Evolutionary conservation across 805 yeast species (phyloP).

Genomic region (Cyberlindnera misumaiensis): DNA sequence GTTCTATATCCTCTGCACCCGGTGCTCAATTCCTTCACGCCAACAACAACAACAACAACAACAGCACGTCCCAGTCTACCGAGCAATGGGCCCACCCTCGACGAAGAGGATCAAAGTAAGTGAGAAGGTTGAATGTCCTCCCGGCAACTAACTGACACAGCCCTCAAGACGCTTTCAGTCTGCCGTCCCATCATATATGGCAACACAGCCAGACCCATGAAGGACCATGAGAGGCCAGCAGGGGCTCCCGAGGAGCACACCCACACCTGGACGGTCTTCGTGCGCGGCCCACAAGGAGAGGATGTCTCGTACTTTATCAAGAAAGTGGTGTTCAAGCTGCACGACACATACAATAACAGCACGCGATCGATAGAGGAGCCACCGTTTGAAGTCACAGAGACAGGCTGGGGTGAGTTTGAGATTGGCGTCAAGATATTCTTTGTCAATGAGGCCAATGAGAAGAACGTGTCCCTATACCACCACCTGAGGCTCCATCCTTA

Average conservation of each 20-base stretch:
- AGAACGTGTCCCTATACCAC: conserved; percentile 79
- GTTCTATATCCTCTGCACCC: too few species aligned
- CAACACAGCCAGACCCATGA: conserved; percentile 66
- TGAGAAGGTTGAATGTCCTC: background rate
- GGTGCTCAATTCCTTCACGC: too few species aligned
- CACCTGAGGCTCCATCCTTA: conserved; percentile 91
- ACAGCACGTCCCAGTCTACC: too few species aligned
- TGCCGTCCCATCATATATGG: conserved; percentile 80
- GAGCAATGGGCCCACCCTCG: conserved; percentile 7
- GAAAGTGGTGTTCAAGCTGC: conserved; percentile 89
- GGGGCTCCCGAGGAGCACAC: conserved; percentile 85
- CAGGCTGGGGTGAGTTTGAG: conserved; percentile 99
- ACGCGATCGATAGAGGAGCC: conserved; percentile 83
- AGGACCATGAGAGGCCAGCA: conserved; percentile 43
- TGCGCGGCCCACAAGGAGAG: conserved; percentile 70
- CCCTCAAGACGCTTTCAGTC: conserved; percentile 48
- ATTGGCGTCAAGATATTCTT: conserved; percentile 82
- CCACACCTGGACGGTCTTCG: conserved; percentile 92
- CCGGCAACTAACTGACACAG: background rate
- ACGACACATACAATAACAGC: conserved; percentile 87
- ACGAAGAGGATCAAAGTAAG: conserved; percentile 13
- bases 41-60: too few species aligned
- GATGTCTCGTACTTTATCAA: conserved; percentile 79
- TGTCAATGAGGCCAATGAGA: conserved; percentile 81
- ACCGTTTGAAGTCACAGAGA: conserved; percentile 91